Evolutionary conservation across 2,329 filamentous ascomycete species (phyloP).

Genomic region (Alternaria consortialis): DNA sequence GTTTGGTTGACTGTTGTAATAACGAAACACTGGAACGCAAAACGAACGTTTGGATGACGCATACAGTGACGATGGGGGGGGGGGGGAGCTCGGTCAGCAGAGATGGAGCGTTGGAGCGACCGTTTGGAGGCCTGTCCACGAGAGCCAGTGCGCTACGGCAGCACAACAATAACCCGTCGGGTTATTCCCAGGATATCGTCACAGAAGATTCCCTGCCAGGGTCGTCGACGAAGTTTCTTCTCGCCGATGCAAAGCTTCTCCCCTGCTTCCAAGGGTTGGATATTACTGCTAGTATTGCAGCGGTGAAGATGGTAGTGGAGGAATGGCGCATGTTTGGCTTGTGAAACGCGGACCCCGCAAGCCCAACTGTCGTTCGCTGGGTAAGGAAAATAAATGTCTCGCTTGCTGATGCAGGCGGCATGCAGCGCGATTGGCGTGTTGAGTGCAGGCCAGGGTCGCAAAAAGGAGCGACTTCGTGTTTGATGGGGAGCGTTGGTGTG

Average conservation of each 20-base stretch:
- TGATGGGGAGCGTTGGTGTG: background rate
- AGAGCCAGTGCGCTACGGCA: slow-evolving; percentile 6
- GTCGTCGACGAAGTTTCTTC: slow-evolving; percentile 3
- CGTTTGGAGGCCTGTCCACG: slow-evolving; percentile 10
- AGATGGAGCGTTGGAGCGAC: slow-evolving; percentile 11
- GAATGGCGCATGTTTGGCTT: background rate
- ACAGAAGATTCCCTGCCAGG: background rate
- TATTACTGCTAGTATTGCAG: background rate
- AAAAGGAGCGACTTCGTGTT: background rate
- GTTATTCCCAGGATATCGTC: background rate
- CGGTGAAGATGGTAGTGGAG: background rate
- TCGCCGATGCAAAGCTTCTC: slow-evolving; percentile 1
- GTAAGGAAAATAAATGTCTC: background rate
- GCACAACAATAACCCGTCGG: slow-evolving; percentile 13
- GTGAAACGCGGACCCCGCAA: slow-evolving; percentile 9
- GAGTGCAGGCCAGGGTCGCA: slow-evolving; percentile 1
- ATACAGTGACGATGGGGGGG: slow-evolving; percentile 1
- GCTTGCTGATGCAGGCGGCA: background rate
- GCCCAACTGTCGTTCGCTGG: slow-evolving; percentile 2
- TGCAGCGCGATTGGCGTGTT: background rate
- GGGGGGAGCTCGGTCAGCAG: slow-evolving; percentile 1
- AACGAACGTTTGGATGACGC: slow-evolving; percentile 6
- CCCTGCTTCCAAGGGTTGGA: background rate
- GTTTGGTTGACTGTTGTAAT: background rate
- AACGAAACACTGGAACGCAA: slow-evolving; percentile 2